Evolutionary conservation across 2,329 filamentous ascomycete genomes (phyloP).

Genomic region (Colletotrichum godetiae): DNA sequence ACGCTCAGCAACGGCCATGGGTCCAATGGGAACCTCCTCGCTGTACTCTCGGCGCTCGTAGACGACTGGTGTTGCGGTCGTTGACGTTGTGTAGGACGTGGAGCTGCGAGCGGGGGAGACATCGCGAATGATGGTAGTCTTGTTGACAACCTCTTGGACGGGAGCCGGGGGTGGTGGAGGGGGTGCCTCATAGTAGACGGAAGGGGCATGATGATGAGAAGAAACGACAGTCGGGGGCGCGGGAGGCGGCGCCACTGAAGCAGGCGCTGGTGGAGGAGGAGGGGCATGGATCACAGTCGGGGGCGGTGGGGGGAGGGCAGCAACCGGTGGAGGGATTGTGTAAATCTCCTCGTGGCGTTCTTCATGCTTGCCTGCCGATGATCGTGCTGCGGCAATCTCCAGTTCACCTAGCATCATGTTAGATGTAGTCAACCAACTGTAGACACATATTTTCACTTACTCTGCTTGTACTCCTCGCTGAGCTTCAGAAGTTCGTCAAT

Average conservation of each 20-base stretch:
- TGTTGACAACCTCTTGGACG: conserved; percentile 55
- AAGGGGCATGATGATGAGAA: conserved; percentile 41
- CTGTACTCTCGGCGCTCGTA: conserved; percentile 52
- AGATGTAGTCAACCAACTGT: neutral
- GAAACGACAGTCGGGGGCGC: conserved; percentile 43
- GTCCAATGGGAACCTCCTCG: conserved; percentile 48
- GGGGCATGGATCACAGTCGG: conserved; percentile 38
- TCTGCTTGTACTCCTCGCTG: conserved; percentile 80
- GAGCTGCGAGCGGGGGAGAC: conserved; percentile 56
- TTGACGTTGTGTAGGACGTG: conserved; percentile 46
- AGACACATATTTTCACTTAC: conserved; percentile 48
- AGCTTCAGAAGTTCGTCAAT: conserved; percentile 90
- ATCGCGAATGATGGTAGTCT: conserved; percentile 60
- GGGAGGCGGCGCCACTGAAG: conserved; percentile 44
- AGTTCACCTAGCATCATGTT: conserved; percentile 50
- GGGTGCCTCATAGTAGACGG: conserved; percentile 47
- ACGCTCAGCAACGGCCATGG: conserved; percentile 53
- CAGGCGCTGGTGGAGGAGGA: conserved; percentile 18
- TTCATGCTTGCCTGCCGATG: conserved; percentile 59
- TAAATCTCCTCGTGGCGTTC: conserved; percentile 60
- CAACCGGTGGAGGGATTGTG: conserved; percentile 42
- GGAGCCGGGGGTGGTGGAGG: conserved; percentile 45
- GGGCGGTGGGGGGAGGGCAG: conserved; percentile 41
- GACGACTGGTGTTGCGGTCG: conserved; percentile 50
- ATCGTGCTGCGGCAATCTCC: conserved; percentile 58